Conservation (phyloP, 208 protist genomes). For the Borovskyia barvae region DNA sequence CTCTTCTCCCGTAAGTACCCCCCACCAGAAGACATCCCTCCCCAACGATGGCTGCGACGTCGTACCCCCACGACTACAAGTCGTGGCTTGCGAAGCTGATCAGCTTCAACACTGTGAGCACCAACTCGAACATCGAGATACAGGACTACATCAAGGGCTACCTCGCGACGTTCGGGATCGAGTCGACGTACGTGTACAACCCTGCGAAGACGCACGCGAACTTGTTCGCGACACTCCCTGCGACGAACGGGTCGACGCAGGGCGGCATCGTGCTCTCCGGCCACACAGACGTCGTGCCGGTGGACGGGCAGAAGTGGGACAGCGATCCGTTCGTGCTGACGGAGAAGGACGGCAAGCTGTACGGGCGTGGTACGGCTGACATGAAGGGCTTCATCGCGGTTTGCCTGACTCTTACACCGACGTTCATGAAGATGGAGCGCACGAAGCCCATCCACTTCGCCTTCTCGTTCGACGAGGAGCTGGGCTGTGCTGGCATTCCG, state of each 20-base stretch:
- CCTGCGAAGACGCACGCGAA: conserved; percentile 44
- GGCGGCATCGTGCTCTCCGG: conserved; percentile 57
- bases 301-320: conserved; percentile 58
- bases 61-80: conserved; percentile 7
- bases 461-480: conserved; percentile 54
- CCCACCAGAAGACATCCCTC: background rate
- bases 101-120: conserved; percentile 9
- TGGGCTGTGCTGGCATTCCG: conserved; percentile 34
- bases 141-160: conserved; percentile 30
- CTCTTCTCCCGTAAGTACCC: background rate
- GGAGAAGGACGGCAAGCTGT: conserved; percentile 52
- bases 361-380: conserved; percentile 51
- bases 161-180: conserved; percentile 29
- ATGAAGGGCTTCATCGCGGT: conserved; percentile 70
- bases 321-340: conserved; percentile 51
- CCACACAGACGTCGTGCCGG: conserved; percentile 58
- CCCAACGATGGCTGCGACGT: background rate
- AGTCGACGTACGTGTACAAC: conserved; percentile 36
- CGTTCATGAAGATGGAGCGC: conserved; percentile 40
- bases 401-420: conserved; percentile 32
- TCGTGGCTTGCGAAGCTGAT: conserved; percentile 55
- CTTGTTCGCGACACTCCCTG: conserved; percentile 57
- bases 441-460: conserved; percentile 52
- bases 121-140: background rate
- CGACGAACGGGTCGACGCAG: conserved; percentile 28